Percentiles rank a stretch among this genome's conserved stretches.
Evolutionary conservation across 2,329 filamentous ascomycete genomes (phyloP).

Genomic region (Fusarium anguioides): DNA sequence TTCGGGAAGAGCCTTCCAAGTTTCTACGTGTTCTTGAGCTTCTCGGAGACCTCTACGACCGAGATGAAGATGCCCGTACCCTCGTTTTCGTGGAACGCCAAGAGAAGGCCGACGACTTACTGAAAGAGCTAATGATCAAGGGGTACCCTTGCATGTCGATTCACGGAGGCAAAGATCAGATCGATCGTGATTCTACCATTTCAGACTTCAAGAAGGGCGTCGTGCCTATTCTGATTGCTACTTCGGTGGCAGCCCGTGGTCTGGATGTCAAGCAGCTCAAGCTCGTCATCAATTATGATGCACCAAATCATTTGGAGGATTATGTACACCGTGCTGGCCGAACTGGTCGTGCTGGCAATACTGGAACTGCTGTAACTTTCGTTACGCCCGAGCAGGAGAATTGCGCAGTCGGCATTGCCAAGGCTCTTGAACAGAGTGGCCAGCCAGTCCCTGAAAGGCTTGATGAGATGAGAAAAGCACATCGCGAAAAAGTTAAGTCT

Average conservation of each 20-base stretch:
- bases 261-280: constrained; percentile 96
- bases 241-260: constrained; percentile 93
- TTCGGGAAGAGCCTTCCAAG: constrained; percentile 84
- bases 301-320: constrained; percentile 93
- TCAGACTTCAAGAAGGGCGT: constrained; percentile 93
- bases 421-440: constrained; percentile 91
- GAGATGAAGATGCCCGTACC: constrained; percentile 89
- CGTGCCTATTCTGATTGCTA: constrained; percentile 90
- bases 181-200: constrained; percentile 92
- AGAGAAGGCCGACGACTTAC: constrained; percentile 84
- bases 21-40: constrained; percentile 87
- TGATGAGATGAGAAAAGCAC: constrained; percentile 74
- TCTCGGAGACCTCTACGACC: constrained; percentile 85
- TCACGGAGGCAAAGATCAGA: constrained; percentile 92
- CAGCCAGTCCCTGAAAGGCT: constrained; percentile 81
- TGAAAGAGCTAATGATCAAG: constrained; percentile 82
- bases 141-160: constrained; percentile 94
- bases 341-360: constrained; percentile 94
- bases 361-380: constrained; percentile 93
- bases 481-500: constrained; percentile 89
- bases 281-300: constrained; percentile 95
- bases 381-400: constrained; percentile 92
- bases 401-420: constrained; percentile 87
- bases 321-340: constrained; percentile 95
- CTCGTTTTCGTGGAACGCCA: constrained; percentile 94